A percentile compares a stretch with the other conserved stretches of the same genome.
phyloP scores from a whole-genome alignment of 1,284 basidiomycete genomes.

The Microbotryum lychnidis-dioicae region DNA sequence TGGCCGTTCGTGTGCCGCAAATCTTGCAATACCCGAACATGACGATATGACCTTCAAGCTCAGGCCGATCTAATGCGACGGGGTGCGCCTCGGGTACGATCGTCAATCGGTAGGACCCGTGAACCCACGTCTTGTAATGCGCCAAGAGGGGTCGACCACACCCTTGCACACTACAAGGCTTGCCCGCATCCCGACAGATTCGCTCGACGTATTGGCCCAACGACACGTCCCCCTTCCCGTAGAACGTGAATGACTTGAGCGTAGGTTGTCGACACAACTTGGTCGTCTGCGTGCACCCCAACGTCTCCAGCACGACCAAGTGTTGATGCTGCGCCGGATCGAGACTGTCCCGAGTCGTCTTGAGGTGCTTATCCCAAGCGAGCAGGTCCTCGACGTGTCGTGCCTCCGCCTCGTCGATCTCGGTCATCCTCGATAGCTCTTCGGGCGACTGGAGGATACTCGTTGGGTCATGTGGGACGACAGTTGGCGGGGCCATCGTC shows the following conservation, averaged over 20 bases:
- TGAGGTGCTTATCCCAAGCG: constrained; percentile 85
- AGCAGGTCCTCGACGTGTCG: constrained; percentile 74
- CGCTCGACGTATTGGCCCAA: constrained; percentile 87
- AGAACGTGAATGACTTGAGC: constrained; percentile 72
- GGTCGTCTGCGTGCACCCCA: constrained; percentile 53
- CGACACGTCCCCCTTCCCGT: constrained; percentile 84
- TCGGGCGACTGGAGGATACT: constrained; percentile 35
- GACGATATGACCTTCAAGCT: constrained; percentile 50
- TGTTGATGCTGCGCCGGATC: constrained; percentile 88
- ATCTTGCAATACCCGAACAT: constrained; percentile 87
- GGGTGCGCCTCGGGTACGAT: constrained; percentile 35
- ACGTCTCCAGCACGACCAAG: constrained; percentile 66
- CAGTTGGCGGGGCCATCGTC: background rate
- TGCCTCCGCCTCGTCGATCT: constrained; percentile 60
- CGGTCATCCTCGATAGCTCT: constrained; percentile 58
- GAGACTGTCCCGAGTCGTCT: constrained; percentile 71
- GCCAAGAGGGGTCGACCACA: constrained; percentile 73
- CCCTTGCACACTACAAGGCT: constrained; percentile 64
- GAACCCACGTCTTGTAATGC: constrained; percentile 82
- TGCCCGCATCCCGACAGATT: constrained; percentile 59
- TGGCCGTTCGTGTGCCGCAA: constrained; percentile 54
- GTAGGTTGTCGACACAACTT: constrained; percentile 42
- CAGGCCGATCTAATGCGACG: background rate
- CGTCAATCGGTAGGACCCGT: constrained; percentile 53
- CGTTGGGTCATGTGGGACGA: constrained; percentile 33